Base-by-base conservation (phyloP, 805 yeast species). In the Wickerhamomyces queroliae region DNA sequence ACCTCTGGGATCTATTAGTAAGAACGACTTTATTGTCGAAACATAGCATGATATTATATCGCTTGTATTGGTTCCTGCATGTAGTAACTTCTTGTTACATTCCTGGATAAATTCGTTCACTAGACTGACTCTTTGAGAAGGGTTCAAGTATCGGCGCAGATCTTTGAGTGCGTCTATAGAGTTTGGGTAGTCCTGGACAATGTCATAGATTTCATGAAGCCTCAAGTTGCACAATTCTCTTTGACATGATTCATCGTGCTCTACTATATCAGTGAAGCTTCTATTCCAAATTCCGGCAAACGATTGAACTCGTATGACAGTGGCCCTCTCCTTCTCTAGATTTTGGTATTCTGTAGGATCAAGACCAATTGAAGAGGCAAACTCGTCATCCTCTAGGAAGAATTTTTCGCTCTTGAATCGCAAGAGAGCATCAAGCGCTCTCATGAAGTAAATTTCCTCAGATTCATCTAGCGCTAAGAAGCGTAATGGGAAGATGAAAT, bases 1-100 rank as follows among this genome's bases (percentile, higher is more conserved):
- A 0, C 96, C 96, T 28, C 85, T 70, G 7, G 95, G 95, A 51
- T 91, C 98, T n/a, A 93, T 66, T 0, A 80, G 62, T 21, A 82
- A 56, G 43, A 91, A 87, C 0, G 89, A 70, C 46, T 77, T 70
- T 33, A 90, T 82, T 1, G 90, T 77, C 13, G 78, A 74, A 4
- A 84, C 78, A 53, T 86, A 91, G 38, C 73, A 76, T 2, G 75
- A 61, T 20, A 91, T 72, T 7, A 88, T 78, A 37, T 80, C 86
- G 5, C 72, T 70, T 0, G 98, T 91, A 48, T 83, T 78, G 1
- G 83, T 74, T 17, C 96, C 95, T 4, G 95, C 83, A 50, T 87
- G 93, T 17, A 90, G 64, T 10, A 89, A 55, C 25, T 71, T 56
- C 25, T 49, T 53, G 18, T 65, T 55, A 40, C 83, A 74, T 2